These are phyloP conservation scores for Rubia yunnanensis DNA, from an alignment of 257 asterid genomes.

Conservation along the genomic window DNA sequence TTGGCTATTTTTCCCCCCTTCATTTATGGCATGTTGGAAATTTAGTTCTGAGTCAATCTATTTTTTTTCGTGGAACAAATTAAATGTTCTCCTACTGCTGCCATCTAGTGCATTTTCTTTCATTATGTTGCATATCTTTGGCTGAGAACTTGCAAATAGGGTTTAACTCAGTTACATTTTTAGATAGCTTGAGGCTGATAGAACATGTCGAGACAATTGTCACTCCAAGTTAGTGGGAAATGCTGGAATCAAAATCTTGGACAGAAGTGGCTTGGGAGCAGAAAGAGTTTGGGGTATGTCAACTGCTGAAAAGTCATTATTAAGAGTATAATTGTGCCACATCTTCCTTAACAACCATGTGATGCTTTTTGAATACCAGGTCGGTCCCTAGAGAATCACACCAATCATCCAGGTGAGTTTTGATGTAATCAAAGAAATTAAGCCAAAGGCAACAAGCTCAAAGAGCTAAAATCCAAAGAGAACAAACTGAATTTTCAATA, in stretches of 20 bases:
- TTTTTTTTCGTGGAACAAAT: background rate
- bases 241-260: slow-evolving; percentile 50
- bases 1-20: background rate
- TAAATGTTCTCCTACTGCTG: background rate
- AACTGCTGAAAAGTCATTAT: slow-evolving; percentile 4
- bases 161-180: slow-evolving; percentile 8
- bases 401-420: slow-evolving; percentile 53
- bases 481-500: too few species aligned
- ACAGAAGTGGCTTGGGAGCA: slow-evolving; percentile 61
- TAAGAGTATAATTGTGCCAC: background rate
- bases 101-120: background rate
- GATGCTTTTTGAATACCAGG: slow-evolving; percentile 35
- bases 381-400: slow-evolving; percentile 65
- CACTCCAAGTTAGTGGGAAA: slow-evolving; percentile 61
- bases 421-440: slow-evolving; percentile 6
- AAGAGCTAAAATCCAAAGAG: too few species aligned
- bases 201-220: slow-evolving; percentile 75
- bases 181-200: slow-evolving; percentile 74
- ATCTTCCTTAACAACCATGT: slow-evolving; percentile 4
- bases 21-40: background rate
- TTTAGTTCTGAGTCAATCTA: background rate
- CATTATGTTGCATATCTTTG: background rate
- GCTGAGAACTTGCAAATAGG: background rate
- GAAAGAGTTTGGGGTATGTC: slow-evolving; percentile 55
- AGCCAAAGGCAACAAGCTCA: too few species aligned